phyloP scores from a whole-genome alignment of 768 basidiomycete species.

The Mycena chlorophos region DNA sequence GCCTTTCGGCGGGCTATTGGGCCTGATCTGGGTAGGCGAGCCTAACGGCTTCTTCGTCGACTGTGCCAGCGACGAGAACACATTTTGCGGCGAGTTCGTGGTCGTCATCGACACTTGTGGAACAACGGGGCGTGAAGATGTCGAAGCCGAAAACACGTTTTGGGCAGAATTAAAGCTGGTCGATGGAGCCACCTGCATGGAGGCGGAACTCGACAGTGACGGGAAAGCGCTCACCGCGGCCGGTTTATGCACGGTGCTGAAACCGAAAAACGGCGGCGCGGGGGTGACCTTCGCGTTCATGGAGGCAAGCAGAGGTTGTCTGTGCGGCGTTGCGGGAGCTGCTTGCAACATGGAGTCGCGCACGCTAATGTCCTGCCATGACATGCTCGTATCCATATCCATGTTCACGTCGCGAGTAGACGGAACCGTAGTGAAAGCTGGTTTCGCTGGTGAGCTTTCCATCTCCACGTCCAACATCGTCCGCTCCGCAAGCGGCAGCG shows the following conservation, averaged over 20 bases:
- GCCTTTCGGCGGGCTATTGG: not conserved
- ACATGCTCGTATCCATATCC: slow-evolving; percentile 28
- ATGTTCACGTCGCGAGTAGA: slow-evolving; percentile 25
- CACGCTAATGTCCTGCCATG: slow-evolving; percentile 59
- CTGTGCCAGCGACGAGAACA: slow-evolving; percentile 22
- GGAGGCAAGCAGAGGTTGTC: slow-evolving; percentile 21
- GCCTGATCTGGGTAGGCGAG: slow-evolving; percentile 35
- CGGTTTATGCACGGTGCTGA: slow-evolving; percentile 1
- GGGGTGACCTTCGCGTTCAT: slow-evolving; percentile 2
- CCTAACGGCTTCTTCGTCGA: slow-evolving; percentile 23
- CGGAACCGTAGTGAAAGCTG: not conserved
- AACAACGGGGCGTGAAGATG: slow-evolving; percentile 4
- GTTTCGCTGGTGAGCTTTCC: slow-evolving; percentile 30
- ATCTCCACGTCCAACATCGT: slow-evolving; percentile 62
- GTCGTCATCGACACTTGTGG: slow-evolving; percentile 4
- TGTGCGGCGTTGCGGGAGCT: slow-evolving; percentile 32
- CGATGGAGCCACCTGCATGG: not conserved
- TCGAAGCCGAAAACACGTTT: not conserved
- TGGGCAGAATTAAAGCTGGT: slow-evolving; percentile 5
- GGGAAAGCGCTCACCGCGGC: slow-evolving; percentile 15
- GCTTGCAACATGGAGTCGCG: slow-evolving; percentile 21
- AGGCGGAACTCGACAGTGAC: not conserved
- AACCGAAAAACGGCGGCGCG: slow-evolving; percentile 11
- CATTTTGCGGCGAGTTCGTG: slow-evolving; percentile 1
- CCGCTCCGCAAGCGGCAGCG: slow-evolving; percentile 65